Percentiles rank a stretch among this genome's conserved stretches.
These are phyloP conservation scores for Monosporascus sp. DNA, from an alignment of 2,329 filamentous ascomycete genomes.

Conservation along the genomic window DNA sequence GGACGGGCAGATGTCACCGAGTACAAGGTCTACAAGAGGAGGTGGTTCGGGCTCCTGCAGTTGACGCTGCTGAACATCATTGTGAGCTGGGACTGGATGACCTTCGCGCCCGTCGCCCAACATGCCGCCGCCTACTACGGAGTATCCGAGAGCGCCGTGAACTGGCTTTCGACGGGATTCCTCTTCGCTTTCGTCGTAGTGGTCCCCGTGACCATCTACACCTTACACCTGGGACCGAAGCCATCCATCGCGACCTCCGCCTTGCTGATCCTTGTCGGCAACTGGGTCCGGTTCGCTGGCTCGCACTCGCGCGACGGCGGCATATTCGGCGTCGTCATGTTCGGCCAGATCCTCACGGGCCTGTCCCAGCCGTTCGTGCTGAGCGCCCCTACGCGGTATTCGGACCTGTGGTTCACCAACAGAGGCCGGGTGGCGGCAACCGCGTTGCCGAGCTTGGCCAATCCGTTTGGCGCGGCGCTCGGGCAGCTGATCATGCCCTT, in stretches of 20 bases:
- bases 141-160: conserved; percentile 71
- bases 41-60: conserved; percentile 83
- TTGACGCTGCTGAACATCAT: conserved; percentile 86
- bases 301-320: conserved; percentile 48
- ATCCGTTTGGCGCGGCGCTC: conserved; percentile 83
- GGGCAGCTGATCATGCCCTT: conserved; percentile 83
- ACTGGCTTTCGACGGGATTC: conserved; percentile 88
- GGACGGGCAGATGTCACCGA: conserved; percentile 10
- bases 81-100: conserved; percentile 97
- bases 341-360: conserved; percentile 86
- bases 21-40: conserved; percentile 61
- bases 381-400: conserved; percentile 82
- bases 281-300: conserved; percentile 86
- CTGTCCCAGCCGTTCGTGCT: conserved; percentile 90
- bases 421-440: conserved; percentile 80
- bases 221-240: conserved; percentile 75
- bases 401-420: conserved; percentile 90
- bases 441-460: conserved; percentile 76
- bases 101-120: conserved; percentile 77
- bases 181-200: conserved; percentile 75
- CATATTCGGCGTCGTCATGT: conserved; percentile 72
- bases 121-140: conserved; percentile 70
- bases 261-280: conserved; percentile 70
- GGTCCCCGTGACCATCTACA: conserved; percentile 68
- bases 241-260: conserved; percentile 69